These are phyloP conservation scores for Candida sphagnicola DNA, from an alignment of 805 yeast genomes.

Conservation along the genomic window DNA sequence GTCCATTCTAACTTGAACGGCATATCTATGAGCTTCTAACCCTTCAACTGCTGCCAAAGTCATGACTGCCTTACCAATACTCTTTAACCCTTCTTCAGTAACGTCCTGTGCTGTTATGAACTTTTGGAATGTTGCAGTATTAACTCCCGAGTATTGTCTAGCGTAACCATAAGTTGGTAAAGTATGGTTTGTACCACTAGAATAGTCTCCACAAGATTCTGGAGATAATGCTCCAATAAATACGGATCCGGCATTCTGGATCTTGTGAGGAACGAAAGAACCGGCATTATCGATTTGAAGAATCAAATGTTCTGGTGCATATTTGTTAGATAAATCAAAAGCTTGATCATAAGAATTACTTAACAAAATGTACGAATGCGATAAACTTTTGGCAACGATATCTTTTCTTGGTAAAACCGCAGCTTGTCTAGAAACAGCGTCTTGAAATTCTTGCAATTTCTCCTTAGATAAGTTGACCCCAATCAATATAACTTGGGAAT, in stretches of 20 bases:
- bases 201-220: conserved; percentile 97
- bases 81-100: conserved; percentile 75
- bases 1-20: conserved; percentile 91
- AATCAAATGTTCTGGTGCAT: conserved; percentile 98
- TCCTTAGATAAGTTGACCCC: conserved; percentile 66
- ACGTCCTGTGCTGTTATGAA: conserved; percentile 93
- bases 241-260: conserved; percentile 92
- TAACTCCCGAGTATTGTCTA: conserved; percentile 94
- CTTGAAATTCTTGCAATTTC: conserved; percentile 67
- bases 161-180: conserved; percentile 98
- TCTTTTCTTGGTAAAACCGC: conserved; percentile 82
- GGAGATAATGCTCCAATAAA: conserved; percentile 97
- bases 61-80: conserved; percentile 96
- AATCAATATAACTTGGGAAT: conserved; percentile 91
- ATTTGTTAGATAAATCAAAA: conserved; percentile 77
- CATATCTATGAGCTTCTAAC: conserved; percentile 94
- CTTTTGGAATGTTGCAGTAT: conserved; percentile 93
- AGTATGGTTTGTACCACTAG: conserved; percentile 97
- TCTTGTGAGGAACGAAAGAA: conserved; percentile 59
- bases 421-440: conserved; percentile 84
- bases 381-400: conserved; percentile 86
- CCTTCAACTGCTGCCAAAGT: conserved; percentile 95
- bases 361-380: conserved; percentile 79
- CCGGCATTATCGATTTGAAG: conserved; percentile 82
- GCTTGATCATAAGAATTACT: conserved; percentile 77